Evolutionary conservation across 1,284 basidiomycete species (phyloP), one percentile per base, ranked within the genome.

Genomic region (Microbotryum silenes-acaulis): DNA sequence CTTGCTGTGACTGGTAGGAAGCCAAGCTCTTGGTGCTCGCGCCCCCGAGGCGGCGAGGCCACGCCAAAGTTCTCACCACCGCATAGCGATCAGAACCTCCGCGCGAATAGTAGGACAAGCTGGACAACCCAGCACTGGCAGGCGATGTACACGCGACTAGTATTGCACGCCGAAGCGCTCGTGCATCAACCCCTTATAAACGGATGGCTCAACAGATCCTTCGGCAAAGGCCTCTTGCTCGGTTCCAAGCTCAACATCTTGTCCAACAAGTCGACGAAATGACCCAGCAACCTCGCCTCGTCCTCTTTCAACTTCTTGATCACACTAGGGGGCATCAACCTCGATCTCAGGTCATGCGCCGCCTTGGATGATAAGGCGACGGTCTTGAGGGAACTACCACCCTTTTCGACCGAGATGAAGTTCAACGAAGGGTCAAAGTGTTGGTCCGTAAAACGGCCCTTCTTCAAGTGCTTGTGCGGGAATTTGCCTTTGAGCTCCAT

Each of bases 401-500:
- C 89, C 69, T 80, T 84, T 74, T 93, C 91, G 3, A 91, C 79
- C 66, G 84, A 88, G 66, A 77, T 72, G 72, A 91, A 91, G 21
- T 82, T 85, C 54, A 88, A 85, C 77, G 87, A 83, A 62, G 96
- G 92, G 74, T 98, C 93, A 71, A 98, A 98, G 74, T 94, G 96
- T 72, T 89, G 79, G 53, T 88, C 85, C 2, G 89, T 89, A 75
- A 97, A 97, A 71, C 88, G 86, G 2, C 89, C 88, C 74, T 89
- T 93, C 77, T 94, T 94, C 74, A 97, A 87, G 83, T 92, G 86
- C 76, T 93, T 92, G 69, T 84, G 81, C 70, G 91, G 93, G 77
- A 98, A 89, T 54, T 91, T 84, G 42, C 96, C 94, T 74, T 91
- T 92, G 49, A 96, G 80, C 76, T 97, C 92, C 90, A 93, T 93